Evolutionary conservation across 768 basidiomycete species (phyloP), one percentile per base, ranked within the genome.

Genomic region (Suillus placidus): DNA sequence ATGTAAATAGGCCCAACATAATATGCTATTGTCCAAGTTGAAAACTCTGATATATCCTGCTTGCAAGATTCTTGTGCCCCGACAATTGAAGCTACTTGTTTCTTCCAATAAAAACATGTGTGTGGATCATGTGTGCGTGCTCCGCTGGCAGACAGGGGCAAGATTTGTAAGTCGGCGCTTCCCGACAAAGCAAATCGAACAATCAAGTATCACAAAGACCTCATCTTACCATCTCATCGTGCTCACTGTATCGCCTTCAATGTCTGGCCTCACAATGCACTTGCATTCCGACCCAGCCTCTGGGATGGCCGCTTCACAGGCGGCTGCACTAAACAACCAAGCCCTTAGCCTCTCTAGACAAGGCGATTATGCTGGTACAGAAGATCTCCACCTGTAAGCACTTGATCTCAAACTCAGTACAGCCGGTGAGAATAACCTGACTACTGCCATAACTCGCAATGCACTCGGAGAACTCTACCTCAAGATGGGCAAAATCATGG

Each of bases 381-480:
- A 80, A 64, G 60, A 35, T 6, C 66, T 72, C 26, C 74, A 78
- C 66, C 71, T 77, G 51, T 66, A 73, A 23, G 78, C 78, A 14
- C 69, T 82, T 56, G 68, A 65, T 42, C 47, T 77, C 54, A 80
- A 74, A 70, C 65, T 72, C 62, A 66, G 51, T 9, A 45, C 62
- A 10, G 38, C 70, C 62, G 78, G 79, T 5, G 52, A 64, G n/a
- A 64, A 76, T 13, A 7, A 70, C 30, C 23, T 68, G 20, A 64
- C 71, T 4, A 74, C 74, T n/a, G 79, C 78, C 63, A 43, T 79
- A 34, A 72, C 74, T 18, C 73, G 71, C 58, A 78, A 81, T 62
- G 73, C 71, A 20, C 70, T 82, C 1, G 81, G 76, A 38, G 79
- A 81, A 63, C 64, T 78, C 4, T 79, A 80, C 63, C 70, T 78